Conservation (phyloP, 495 filamentous ascomycete species). For the Tuber indicum region DNA sequence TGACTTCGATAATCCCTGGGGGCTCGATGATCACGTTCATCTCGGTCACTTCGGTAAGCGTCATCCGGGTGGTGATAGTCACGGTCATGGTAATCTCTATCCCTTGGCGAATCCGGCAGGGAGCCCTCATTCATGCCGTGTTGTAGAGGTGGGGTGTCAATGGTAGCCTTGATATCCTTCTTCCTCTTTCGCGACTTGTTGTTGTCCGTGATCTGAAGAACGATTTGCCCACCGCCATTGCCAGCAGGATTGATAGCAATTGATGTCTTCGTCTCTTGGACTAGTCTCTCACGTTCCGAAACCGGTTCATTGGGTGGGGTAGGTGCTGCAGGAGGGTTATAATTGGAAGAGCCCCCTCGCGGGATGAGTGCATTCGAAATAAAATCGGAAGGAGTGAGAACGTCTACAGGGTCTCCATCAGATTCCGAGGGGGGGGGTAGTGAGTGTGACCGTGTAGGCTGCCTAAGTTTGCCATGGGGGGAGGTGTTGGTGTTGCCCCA, state of each 20-base stretch:
- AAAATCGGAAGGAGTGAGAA: conserved; percentile 29
- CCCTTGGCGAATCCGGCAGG: conserved; percentile 1
- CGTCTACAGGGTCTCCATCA: conserved; percentile 29
- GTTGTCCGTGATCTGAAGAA: conserved; percentile 36
- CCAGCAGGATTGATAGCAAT: conserved; percentile 39
- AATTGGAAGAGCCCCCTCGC: conserved; percentile 10
- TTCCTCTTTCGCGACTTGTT: conserved; percentile 37
- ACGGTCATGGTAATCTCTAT: background rate
- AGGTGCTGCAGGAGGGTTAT: conserved; percentile 37
- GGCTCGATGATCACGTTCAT: conserved; percentile 61
- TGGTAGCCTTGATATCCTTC: conserved; percentile 31
- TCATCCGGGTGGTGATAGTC: conserved; percentile 14
- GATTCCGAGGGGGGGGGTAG: conserved; percentile 40
- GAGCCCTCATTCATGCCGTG: conserved; percentile 6
- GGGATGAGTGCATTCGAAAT: conserved; percentile 34
- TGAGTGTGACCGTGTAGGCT: conserved; percentile 37
- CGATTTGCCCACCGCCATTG: conserved; percentile 35
- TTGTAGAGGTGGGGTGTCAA: conserved; percentile 10
- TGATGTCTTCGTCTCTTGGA: conserved; percentile 39
- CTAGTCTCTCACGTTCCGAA: conserved; percentile 33
- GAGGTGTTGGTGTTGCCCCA: conserved; percentile 28
- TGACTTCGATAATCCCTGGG: conserved; percentile 14
- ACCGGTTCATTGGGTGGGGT: conserved; percentile 39
- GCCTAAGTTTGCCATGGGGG: conserved; percentile 29
- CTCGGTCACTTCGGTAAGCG: conserved; percentile 63